Conservation (phyloP, 2,329 filamentous ascomycete species). For the Nannizzia gypsea region DNA sequence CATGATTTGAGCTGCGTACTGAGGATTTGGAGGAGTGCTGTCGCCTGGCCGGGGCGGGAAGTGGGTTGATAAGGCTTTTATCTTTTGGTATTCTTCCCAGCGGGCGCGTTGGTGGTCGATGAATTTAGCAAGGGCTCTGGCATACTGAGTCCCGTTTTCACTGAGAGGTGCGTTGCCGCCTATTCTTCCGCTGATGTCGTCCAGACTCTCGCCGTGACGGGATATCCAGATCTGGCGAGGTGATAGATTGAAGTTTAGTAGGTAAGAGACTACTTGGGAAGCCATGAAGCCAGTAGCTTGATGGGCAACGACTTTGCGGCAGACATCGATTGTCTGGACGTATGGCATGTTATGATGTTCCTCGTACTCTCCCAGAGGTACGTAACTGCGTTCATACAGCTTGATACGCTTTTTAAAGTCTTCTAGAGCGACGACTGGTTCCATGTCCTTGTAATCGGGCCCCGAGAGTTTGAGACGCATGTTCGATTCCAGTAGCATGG, state of each 20-base stretch:
- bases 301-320: conserved; percentile 82
- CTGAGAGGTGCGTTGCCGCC: conserved; percentile 83
- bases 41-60: conserved; percentile 89
- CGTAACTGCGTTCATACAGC: conserved; percentile 89
- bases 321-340: conserved; percentile 96
- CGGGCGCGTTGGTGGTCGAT: conserved; percentile 66
- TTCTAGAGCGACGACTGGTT: conserved; percentile 67
- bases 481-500: conserved; percentile 77
- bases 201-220: conserved; percentile 77
- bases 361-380: conserved; percentile 80
- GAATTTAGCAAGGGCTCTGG: conserved; percentile 66
- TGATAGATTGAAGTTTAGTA: conserved; percentile 92
- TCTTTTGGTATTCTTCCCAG: conserved; percentile 73
- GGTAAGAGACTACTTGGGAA: conserved; percentile 82
- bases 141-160: conserved; percentile 67
- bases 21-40: conserved; percentile 87
- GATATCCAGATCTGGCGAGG: conserved; percentile 98
- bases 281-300: conserved; percentile 86
- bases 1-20: conserved; percentile 42
- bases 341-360: conserved; percentile 86
- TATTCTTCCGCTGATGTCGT: conserved; percentile 79
- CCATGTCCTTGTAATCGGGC: conserved; percentile 90
- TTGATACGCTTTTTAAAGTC: conserved; percentile 90
- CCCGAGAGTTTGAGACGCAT: conserved; percentile 95
- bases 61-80: conserved; percentile 61